These are phyloP conservation scores for Colletotrichum tabaci DNA, from an alignment of 2,329 filamentous ascomycete species.

Conservation along the genomic window DNA sequence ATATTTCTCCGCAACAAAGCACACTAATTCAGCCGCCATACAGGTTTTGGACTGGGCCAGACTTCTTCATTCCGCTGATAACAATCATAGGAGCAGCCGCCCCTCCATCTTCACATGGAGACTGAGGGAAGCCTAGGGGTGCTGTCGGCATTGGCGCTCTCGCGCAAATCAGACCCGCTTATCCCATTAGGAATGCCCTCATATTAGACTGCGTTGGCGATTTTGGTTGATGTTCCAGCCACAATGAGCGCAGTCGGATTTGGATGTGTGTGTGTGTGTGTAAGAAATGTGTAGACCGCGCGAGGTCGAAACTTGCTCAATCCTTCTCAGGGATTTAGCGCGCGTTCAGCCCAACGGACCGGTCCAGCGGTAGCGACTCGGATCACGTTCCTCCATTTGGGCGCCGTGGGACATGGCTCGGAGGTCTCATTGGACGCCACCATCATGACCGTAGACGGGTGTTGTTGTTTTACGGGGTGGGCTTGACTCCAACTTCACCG, in stretches of 20 bases:
- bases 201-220: background rate
- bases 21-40: background rate
- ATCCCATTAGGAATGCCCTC: background rate
- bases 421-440: background rate
- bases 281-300: background rate
- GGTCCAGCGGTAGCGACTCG: constrained; percentile 7
- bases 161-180: background rate
- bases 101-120: background rate
- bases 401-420: background rate
- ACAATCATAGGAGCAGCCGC: background rate
- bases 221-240: background rate
- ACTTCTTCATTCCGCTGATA: background rate
- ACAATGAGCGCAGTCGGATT: background rate
- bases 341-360: background rate
- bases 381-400: constrained; percentile 1
- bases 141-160: no score
- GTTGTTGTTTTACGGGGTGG: background rate
- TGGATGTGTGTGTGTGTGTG: no score
- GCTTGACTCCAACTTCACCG: background rate
- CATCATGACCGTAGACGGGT: no score
- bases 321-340: constrained; percentile 17
- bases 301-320: constrained; percentile 10
- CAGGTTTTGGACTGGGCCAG: background rate
- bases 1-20: background rate
- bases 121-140: background rate